These are phyloP conservation scores for Globisporangium irregulare DNA, from an alignment of 352 stramenopile genomes.

Conservation along the genomic window DNA sequence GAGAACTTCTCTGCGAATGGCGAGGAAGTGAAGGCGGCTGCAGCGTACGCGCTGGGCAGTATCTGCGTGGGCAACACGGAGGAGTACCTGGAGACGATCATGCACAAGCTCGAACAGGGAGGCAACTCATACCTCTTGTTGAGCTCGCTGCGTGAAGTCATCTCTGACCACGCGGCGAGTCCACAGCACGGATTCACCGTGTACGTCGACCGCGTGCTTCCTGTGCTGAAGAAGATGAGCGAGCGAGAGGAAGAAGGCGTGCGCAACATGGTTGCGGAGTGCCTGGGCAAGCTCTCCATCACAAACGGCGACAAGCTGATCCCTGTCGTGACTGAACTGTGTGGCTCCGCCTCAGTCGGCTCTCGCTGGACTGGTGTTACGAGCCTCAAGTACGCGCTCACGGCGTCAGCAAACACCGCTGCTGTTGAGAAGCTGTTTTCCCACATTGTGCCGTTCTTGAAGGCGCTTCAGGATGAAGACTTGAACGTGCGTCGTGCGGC, in stretches of 20 bases:
- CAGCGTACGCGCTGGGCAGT: slow-evolving; percentile 95
- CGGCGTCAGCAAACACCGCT: slow-evolving; percentile 30
- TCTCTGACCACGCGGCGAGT: slow-evolving; percentile 76
- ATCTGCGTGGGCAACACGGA: slow-evolving; percentile 94
- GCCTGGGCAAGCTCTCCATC: slow-evolving; percentile 92
- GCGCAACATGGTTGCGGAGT: slow-evolving; percentile 97
- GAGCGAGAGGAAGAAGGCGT: slow-evolving; percentile 94
- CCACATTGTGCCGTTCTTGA: slow-evolving; percentile 89
- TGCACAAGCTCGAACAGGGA: slow-evolving; percentile 88
- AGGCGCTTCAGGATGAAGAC: slow-evolving; percentile 94
- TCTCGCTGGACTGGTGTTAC: slow-evolving; percentile 91
- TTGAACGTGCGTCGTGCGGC: slow-evolving; percentile 93
- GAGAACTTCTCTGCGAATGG: slow-evolving; percentile 77
- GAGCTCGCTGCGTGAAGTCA: slow-evolving; percentile 95
- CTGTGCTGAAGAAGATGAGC: slow-evolving; percentile 93
- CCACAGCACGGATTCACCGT: slow-evolving; percentile 70
- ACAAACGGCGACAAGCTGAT: slow-evolving; percentile 90
- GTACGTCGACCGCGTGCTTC: slow-evolving; percentile 89
- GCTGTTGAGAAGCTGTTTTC: slow-evolving; percentile 49
- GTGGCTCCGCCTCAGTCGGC: slow-evolving; percentile 44
- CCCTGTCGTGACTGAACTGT: slow-evolving; percentile 85
- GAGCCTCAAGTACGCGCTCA: slow-evolving; percentile 90
- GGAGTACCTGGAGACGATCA: slow-evolving; percentile 90
- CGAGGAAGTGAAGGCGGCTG: slow-evolving; percentile 96
- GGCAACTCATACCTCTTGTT: slow-evolving; percentile 97